Conservation (phyloP, 202 grass and related monocot species). For the Elaeis oleifera region DNA sequence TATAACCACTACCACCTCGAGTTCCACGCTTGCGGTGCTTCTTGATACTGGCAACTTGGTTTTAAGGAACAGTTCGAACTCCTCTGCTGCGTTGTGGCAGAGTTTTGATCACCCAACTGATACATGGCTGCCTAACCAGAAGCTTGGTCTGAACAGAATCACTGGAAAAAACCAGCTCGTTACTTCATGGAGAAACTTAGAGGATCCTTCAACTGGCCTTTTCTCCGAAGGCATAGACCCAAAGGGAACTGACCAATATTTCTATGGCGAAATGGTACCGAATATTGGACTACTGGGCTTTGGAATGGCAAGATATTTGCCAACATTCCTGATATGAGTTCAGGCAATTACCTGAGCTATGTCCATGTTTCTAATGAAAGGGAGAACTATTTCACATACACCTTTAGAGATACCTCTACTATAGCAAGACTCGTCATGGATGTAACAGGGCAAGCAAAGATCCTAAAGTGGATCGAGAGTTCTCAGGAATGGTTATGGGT, state of each 20-base stretch:
- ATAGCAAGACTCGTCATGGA: slow-evolving; percentile 4
- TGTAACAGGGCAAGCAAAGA: neutral
- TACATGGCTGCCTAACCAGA: slow-evolving; percentile 27
- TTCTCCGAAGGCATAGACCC: slow-evolving; percentile 20
- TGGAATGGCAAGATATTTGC: slow-evolving; percentile 13
- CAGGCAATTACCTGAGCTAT: neutral
- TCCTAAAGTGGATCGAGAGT: neutral
- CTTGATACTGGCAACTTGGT: slow-evolving; percentile 37
- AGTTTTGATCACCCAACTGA: slow-evolving; percentile 46
- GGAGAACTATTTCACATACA: slow-evolving; percentile 12
- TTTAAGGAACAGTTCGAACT: neutral
- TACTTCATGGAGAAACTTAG: slow-evolving; percentile 31
- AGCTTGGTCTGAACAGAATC: slow-evolving; percentile 9
- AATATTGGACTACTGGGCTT: neutral
- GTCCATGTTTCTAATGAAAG: neutral
- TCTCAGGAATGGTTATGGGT: slow-evolving; percentile 8
- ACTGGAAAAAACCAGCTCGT: neutral
- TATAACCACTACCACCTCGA: neutral
- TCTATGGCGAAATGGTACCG: slow-evolving; percentile 5
- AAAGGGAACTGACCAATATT: slow-evolving; percentile 25
- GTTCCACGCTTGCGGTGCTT: slow-evolving; percentile 19
- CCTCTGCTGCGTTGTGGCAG: slow-evolving; percentile 29
- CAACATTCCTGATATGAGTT: slow-evolving; percentile 4
- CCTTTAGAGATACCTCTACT: neutral
- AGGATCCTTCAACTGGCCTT: slow-evolving; percentile 32